A percentile compares a stretch with the other conserved stretches of the same genome.
Evolutionary conservation across 2,329 filamentous ascomycete species (phyloP).

Genomic region (Juglanconis sp.): DNA sequence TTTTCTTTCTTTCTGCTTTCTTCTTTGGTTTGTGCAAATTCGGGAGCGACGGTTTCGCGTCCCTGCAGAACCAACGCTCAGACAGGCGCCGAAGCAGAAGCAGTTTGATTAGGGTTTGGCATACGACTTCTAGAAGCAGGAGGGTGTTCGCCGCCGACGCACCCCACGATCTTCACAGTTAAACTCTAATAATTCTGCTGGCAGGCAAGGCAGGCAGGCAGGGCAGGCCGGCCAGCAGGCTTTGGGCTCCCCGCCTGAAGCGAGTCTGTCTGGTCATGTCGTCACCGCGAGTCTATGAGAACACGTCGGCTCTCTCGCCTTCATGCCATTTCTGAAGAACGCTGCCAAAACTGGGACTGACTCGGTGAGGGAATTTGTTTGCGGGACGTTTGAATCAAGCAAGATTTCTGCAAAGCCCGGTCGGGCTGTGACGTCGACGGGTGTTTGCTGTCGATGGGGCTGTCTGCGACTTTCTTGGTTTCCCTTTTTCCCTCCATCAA

Average conservation of each 20-base stretch:
- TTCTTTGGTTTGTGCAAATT: not conserved
- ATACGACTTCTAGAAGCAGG: slow-evolving; percentile 1
- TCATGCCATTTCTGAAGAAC: not conserved
- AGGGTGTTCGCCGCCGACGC: not conserved
- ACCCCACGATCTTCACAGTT: not conserved
- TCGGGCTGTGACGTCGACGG: not conserved
- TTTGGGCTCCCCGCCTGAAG: not conserved
- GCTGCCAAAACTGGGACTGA: not conserved
- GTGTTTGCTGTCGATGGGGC: not conserved
- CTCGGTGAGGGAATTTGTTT: not conserved
- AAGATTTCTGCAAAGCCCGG: not conserved
- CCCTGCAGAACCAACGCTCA: not conserved
- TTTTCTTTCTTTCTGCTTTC: not conserved
- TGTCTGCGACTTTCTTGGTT: not conserved
- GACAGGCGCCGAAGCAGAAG: not conserved
- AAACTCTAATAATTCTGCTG: not conserved
- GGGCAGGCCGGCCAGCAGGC: not conserved
- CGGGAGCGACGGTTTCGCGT: not conserved
- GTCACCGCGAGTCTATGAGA: no score
- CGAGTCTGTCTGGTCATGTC: not conserved
- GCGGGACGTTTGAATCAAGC: not conserved
- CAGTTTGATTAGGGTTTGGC: not conserved
- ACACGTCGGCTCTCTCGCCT: not conserved
- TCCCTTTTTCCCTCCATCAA: not conserved
- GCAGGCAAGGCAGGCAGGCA: not conserved